Percentiles rank a stretch among this genome's conserved stretches.
phyloP scores from a whole-genome alignment of 495 filamentous ascomycete species.

The Beverwykella pulmonaria region DNA sequence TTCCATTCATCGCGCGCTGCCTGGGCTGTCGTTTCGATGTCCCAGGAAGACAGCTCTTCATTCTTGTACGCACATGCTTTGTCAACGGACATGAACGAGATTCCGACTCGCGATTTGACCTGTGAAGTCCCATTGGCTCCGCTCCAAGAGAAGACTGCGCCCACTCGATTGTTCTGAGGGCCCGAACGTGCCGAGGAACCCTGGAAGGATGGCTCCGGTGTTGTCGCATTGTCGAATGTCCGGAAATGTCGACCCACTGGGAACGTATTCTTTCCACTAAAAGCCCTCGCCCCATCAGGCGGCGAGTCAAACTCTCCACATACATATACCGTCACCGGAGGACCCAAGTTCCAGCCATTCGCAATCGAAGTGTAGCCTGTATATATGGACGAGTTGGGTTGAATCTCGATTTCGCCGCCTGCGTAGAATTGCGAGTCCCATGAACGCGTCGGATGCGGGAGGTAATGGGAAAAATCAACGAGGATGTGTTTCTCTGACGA shows the following conservation, averaged over 20 bases:
- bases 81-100: slow-evolving; percentile 44
- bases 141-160: slow-evolving; percentile 44
- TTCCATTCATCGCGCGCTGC: slow-evolving; percentile 43
- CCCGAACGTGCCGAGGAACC: slow-evolving; percentile 39
- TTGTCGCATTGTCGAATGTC: slow-evolving; percentile 29
- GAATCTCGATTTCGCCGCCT: slow-evolving; percentile 40
- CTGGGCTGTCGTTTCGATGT: slow-evolving; percentile 38
- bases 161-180: slow-evolving; percentile 39
- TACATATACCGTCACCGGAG: slow-evolving; percentile 43
- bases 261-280: slow-evolving; percentile 43
- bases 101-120: slow-evolving; percentile 43
- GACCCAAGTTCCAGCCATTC: slow-evolving; percentile 45
- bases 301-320: slow-evolving; percentile 44
- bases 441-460: slow-evolving; percentile 38
- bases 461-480: slow-evolving; percentile 49
- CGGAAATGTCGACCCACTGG: slow-evolving; percentile 37
- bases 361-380: slow-evolving; percentile 39
- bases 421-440: slow-evolving; percentile 42
- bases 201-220: slow-evolving; percentile 37
- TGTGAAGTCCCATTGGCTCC: slow-evolving; percentile 7
- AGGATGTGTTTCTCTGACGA: slow-evolving; percentile 39
- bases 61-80: slow-evolving; percentile 45
- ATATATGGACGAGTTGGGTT: slow-evolving; percentile 36
- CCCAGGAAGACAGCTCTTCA: slow-evolving; percentile 41
- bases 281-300: slow-evolving; percentile 37